Evolutionary conservation across 805 yeast genomes (phyloP).

Genomic region (Kodamaea laetipori): DNA sequence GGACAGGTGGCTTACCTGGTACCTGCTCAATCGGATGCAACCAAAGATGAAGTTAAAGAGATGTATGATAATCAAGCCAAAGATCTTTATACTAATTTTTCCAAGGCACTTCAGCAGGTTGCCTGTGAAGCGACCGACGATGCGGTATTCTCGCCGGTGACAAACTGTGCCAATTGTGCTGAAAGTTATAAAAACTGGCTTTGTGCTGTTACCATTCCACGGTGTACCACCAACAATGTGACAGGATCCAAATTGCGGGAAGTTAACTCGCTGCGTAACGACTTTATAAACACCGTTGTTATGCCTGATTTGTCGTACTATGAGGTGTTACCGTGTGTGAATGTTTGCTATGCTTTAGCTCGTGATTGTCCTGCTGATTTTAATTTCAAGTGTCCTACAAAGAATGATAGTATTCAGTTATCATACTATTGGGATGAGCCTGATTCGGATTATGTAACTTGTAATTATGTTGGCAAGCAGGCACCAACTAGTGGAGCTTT

Average conservation of each 20-base stretch:
- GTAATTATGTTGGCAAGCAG: slow-evolving; percentile 39
- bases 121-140: slow-evolving; percentile 72
- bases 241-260: slow-evolving; percentile 50
- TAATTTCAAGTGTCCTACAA: slow-evolving; percentile 71
- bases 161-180: slow-evolving; percentile 73
- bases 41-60: slow-evolving; percentile 20
- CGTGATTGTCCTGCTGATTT: slow-evolving; percentile 81
- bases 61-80: slow-evolving; percentile 68
- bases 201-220: slow-evolving; percentile 83
- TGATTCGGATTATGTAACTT: slow-evolving; percentile 28
- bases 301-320: slow-evolving; percentile 63
- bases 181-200: slow-evolving; percentile 80
- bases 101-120: slow-evolving; percentile 71
- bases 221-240: slow-evolving; percentile 63
- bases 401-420: slow-evolving; percentile 30
- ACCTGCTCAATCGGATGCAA: slow-evolving; percentile 46
- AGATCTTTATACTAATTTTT: slow-evolving; percentile 61
- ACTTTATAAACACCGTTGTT: slow-evolving; percentile 50
- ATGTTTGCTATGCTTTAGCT: slow-evolving; percentile 75
- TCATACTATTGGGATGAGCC: slow-evolving; percentile 48
- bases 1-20: slow-evolving; percentile 82
- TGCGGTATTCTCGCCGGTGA: slow-evolving; percentile 70
- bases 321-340: slow-evolving; percentile 85
- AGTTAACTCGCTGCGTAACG: slow-evolving; percentile 58
- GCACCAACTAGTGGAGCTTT: slow-evolving; percentile 10